Base-by-base conservation (phyloP, 108 stramenopile species). In the Skeletonema marinoi region DNA sequence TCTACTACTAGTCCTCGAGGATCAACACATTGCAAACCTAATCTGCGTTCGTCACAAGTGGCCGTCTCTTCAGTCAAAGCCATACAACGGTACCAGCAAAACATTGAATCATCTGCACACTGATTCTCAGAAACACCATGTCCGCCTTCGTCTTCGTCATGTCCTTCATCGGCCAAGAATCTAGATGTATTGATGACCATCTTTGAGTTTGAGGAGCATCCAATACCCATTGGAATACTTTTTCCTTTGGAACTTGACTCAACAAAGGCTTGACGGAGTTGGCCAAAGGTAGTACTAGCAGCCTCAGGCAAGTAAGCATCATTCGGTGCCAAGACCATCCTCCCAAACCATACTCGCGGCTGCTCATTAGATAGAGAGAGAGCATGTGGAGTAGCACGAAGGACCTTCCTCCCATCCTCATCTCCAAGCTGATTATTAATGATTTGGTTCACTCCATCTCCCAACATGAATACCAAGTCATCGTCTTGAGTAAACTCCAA, bases 71-170 rank as follows among this genome's bases (percentile, higher is more conserved):
- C 90, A 16, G 72, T 59, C 11, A 89, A 68, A 46, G 72, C 35
- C 87, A 88, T 85, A 82, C 95, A 96, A n/a, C 82, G 76, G 50
- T 88, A 88, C 95, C 95, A 96, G 78, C 95, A 96, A 65, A 81
- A 89, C 39, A 86, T 25, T 66, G 83, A 60, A 54, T 84, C 80
- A 39, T 83, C 82, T 30, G 88, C 84, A 75, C 95, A 96, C 25
- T 65, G 25, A 12, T 58, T 61, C 0, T 63, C 74, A 50, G 16
- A 6, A 17, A 50, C 5, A 3, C 48, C 48, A 50, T 50, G 48
- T 50, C 48, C 48, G 0, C 60, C 60, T 3, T 35, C 65, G 32
- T 13, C 51, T 29, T 74, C 69, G 48, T 41, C n/a, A 7, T 30
- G 7, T 35, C 8, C 36, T 19, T 33, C 54, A 44, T 72, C 63